Conservation (phyloP, 306 rosid species). For the Fagus sylvatica region DNA sequence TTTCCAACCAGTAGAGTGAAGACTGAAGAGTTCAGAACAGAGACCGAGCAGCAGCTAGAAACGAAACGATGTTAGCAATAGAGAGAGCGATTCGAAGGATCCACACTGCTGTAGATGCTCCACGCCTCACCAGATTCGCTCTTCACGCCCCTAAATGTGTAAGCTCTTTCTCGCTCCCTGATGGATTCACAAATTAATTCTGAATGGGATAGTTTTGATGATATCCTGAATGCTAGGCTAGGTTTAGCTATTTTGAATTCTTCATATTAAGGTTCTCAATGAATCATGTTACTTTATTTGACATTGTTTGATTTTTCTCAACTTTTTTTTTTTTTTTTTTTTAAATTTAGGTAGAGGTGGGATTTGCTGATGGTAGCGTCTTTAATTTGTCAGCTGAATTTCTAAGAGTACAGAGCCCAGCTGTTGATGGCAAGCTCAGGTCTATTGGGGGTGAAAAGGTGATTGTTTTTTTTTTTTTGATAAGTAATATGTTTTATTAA, state of each 20-base stretch:
- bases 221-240: background rate
- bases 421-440: constrained; percentile 79
- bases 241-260: background rate
- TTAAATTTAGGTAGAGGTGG: constrained; percentile 64
- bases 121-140: constrained; percentile 60
- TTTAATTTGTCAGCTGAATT: constrained; percentile 83
- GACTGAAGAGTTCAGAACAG: too few relatives aligned
- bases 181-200: background rate
- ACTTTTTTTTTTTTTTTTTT: background rate
- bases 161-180: constrained; percentile 1
- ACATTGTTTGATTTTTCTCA: background rate
- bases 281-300: background rate
- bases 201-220: background rate
- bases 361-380: constrained; percentile 53
- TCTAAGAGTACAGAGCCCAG: constrained; percentile 79
- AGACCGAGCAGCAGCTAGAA: background rate
- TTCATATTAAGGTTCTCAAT: background rate
- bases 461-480: too few relatives aligned
- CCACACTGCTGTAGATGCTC: constrained; percentile 43
- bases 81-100: constrained; percentile 50
- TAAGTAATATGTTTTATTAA: too few relatives aligned
- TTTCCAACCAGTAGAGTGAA: too few relatives aligned
- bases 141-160: constrained; percentile 79
- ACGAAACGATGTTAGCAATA: constrained; percentile 23
- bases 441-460: constrained; percentile 90